Evolutionary conservation across 345 rosid species (phyloP).

Genomic region (Schrenkiella parvula): DNA sequence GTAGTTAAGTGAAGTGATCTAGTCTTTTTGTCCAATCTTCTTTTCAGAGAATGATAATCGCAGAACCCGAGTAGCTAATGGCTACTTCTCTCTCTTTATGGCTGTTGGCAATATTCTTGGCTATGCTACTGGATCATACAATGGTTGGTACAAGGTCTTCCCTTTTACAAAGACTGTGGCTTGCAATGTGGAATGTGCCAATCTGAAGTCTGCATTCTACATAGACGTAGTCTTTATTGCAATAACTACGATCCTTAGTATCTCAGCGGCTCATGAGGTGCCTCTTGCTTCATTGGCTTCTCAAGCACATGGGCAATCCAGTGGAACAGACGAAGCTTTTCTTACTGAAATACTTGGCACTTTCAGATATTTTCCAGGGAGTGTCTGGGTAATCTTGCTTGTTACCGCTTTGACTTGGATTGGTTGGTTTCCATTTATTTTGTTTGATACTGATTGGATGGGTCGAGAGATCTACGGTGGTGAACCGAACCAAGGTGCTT

Average conservation of each 20-base stretch:
- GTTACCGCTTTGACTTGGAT: slow-evolving; percentile 88
- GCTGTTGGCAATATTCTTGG: slow-evolving; percentile 93
- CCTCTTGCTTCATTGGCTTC: slow-evolving; percentile 42
- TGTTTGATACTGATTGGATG: slow-evolving; percentile 98
- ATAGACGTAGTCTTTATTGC: slow-evolving; percentile 64
- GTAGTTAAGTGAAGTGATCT: background rate
- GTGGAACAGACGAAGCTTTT: slow-evolving; percentile 70
- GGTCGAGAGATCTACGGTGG: slow-evolving; percentile 94
- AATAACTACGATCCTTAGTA: slow-evolving; percentile 58
- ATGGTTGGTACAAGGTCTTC: slow-evolving; percentile 83
- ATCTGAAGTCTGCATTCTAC: slow-evolving; percentile 91
- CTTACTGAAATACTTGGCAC: slow-evolving; percentile 87
- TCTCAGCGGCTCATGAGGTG: slow-evolving; percentile 65
- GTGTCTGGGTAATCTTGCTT: slow-evolving; percentile 61
- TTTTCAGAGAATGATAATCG: slow-evolving; percentile 79
- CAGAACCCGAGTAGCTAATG: slow-evolving; percentile 89
- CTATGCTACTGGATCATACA: slow-evolving; percentile 83
- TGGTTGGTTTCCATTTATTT: slow-evolving; percentile 91
- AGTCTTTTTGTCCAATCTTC: slow-evolving; percentile 12
- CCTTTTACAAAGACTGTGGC: slow-evolving; percentile 73
- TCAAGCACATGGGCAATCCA: slow-evolving; percentile 46
- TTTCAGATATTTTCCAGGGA: slow-evolving; percentile 63
- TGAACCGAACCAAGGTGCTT: slow-evolving; percentile 62
- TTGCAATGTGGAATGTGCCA: slow-evolving; percentile 77
- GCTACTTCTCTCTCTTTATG: slow-evolving; percentile 91